Evolutionary conservation across 805 yeast genomes (phyloP), one percentile per base, ranked within the genome.

Genomic region (Kregervanrija pseudodelftensis): DNA sequence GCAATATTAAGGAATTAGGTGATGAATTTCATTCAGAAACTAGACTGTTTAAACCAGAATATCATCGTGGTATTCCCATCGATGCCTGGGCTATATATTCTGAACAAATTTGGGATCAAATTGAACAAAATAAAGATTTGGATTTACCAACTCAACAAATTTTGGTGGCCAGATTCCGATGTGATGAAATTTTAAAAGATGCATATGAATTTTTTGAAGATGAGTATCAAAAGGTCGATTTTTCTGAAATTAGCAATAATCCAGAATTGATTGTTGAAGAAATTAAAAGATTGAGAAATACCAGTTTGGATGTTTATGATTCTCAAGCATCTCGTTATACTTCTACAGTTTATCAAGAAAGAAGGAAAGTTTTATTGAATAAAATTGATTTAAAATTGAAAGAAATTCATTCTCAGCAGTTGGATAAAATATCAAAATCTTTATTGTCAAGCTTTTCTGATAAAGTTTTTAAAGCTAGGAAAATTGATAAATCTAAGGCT

Each of bases 21-120:
- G 80, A 78, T 49, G 65, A 78, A 34, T 79, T 91, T 48, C 63
- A 69, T 12, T 63, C 61, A 31, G 51, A 46, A 8, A 39, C 56
- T 10, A 64, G 67, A 43, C 68, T 82, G 33, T 87, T 89, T 69
- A 75, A 77, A 47, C 72, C 76, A 2, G 72, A 77, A 40, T 90
- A 88, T 61, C 95, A 87, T 58, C 89, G 93, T 53, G 72, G 75
- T 40, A 79, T 93, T 45, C 99, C 99, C 10, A 72, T 91, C 43
- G 99, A 93, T 65, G 98, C 97, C 17, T 93, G 99, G 98, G 76
- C 91, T 4, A 65, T 89, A 61, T 93, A 93, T 56, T 89, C 96
- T 1, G 82, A 80, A 44, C 85, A 82, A 58, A 82, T 95, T 52
- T 93, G 99, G 99, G 82, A 85, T 42, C 96, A 88, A 64, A 93